Evolutionary conservation across 495 filamentous ascomycete species (phyloP).

Genomic region (Penicillium daleae): DNA sequence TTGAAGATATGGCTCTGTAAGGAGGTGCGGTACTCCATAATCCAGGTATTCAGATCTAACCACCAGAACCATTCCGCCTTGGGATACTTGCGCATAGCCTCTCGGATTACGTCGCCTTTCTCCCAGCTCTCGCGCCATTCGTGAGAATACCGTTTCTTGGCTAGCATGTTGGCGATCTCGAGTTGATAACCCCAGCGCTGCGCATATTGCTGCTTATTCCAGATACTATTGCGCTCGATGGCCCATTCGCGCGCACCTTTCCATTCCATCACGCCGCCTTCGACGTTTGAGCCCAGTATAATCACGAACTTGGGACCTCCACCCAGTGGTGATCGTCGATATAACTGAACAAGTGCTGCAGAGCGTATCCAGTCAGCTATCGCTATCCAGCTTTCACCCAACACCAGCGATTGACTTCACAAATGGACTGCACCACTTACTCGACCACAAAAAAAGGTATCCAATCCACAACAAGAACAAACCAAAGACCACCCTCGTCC

Average conservation of each 20-base stretch:
- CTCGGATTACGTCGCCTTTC: conserved; percentile 93
- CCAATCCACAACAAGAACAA: conserved; percentile 64
- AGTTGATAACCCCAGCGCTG: conserved; percentile 91
- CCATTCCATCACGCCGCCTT: conserved; percentile 98
- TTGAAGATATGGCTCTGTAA: conserved; percentile 90
- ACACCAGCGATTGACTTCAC: too few species aligned
- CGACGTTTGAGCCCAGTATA: conserved; percentile 90
- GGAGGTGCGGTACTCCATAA: conserved; percentile 95
- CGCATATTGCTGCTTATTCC: conserved; percentile 90
- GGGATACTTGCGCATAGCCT: conserved; percentile 90
- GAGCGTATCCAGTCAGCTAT: not conserved
- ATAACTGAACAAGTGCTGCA: conserved; percentile 44
- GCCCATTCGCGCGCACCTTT: conserved; percentile 98
- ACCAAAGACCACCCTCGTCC: conserved; percentile 61
- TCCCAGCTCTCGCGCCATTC: conserved; percentile 99
- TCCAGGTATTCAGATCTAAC: conserved; percentile 95
- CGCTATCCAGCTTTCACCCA: too few species aligned
- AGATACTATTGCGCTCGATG: conserved; percentile 92
- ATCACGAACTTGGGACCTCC: conserved; percentile 92
- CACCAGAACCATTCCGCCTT: conserved; percentile 99
- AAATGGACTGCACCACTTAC: conserved; percentile 48
- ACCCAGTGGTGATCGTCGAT: conserved; percentile 66
- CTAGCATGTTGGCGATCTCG: conserved; percentile 96
- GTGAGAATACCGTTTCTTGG: conserved; percentile 97
- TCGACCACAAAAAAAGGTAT: conserved; percentile 62